Conservation (phyloP, 129 eudicot genomes). For the Flaveria sonorensis region DNA sequence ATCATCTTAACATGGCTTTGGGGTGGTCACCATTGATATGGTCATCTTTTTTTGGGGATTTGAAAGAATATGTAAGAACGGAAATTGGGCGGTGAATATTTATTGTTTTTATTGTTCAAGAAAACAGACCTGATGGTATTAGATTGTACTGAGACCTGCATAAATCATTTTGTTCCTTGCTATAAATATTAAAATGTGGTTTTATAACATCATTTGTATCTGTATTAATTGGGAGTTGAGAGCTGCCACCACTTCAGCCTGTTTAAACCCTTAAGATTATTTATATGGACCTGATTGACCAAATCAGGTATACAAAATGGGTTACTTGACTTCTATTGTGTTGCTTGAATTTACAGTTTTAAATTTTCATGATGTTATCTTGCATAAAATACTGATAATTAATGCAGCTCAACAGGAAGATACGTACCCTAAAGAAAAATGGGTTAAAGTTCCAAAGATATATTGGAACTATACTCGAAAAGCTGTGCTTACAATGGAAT, state of each 20-base stretch:
- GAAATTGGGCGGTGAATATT: constrained; percentile 3
- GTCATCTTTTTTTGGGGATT: background rate
- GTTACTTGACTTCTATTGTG: background rate
- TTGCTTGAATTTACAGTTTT: background rate
- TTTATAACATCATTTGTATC: background rate
- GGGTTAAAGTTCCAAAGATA: constrained; percentile 84
- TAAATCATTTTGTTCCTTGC: constrained; percentile 1
- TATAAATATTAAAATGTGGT: background rate
- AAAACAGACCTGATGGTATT: background rate
- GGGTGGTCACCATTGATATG: background rate
- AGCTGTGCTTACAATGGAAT: constrained; percentile 96
- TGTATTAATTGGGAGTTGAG: background rate
- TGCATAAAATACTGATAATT: constrained; percentile 1
- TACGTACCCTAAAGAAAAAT: constrained; percentile 31
- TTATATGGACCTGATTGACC: background rate
- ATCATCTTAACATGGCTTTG: too few relatives aligned
- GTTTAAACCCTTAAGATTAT: background rate
- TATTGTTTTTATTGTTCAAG: background rate
- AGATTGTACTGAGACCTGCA: background rate
- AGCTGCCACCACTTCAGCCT: background rate
- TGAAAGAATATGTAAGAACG: constrained; percentile 1
- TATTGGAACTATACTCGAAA: constrained; percentile 91
- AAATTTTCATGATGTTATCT: background rate
- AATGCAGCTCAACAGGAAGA: constrained; percentile 31
- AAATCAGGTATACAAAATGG: background rate